phyloP scores from a whole-genome alignment of 345 rosid species.

The Stellera chamaejasme region DNA sequence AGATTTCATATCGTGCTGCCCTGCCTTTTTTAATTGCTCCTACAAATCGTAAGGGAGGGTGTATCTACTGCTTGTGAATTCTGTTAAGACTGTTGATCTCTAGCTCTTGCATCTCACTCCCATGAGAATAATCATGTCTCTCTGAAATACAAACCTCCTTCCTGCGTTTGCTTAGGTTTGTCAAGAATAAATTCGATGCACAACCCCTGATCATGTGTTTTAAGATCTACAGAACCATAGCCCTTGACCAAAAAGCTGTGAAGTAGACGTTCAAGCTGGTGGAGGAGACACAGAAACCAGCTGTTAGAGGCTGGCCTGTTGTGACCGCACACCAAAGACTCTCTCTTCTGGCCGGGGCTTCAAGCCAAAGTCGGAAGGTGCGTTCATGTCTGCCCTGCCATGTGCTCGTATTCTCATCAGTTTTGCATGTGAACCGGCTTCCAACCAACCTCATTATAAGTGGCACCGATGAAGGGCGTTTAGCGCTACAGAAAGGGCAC shows the following conservation, averaged over 20 bases:
- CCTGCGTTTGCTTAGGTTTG: slow-evolving; percentile 42
- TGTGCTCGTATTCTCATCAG: too few species aligned
- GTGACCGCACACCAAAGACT: too few species aligned
- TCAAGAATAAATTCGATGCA: slow-evolving; percentile 95
- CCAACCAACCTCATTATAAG: too few species aligned
- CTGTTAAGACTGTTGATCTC: slow-evolving; percentile 3
- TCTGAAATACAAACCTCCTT: background rate
- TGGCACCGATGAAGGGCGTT: too few species aligned
- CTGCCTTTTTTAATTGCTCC: slow-evolving; percentile 1
- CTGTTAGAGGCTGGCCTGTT: slow-evolving; percentile 89
- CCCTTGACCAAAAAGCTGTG: slow-evolving; percentile 93
- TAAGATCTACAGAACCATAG: slow-evolving; percentile 90
- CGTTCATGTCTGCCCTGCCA: too few species aligned
- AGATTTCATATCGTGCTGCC: slow-evolving; percentile 1
- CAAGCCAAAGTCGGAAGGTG: too few species aligned
- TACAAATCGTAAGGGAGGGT: background rate
- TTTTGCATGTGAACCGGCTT: too few species aligned
- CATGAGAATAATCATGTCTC: slow-evolving; percentile 91
- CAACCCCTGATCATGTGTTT: slow-evolving; percentile 71
- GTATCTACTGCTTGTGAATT: too few species aligned
- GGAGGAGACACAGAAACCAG: slow-evolving; percentile 93
- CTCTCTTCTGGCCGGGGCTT: too few species aligned
- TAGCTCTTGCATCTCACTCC: slow-evolving; percentile 6
- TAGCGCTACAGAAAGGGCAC: too few species aligned
- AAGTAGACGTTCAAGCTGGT: slow-evolving; percentile 98